A percentile compares a stretch with the other conserved stretches of the same genome.
Evolutionary conservation across 768 basidiomycete species (phyloP).

Genomic region (Leccinellum albellum): DNA sequence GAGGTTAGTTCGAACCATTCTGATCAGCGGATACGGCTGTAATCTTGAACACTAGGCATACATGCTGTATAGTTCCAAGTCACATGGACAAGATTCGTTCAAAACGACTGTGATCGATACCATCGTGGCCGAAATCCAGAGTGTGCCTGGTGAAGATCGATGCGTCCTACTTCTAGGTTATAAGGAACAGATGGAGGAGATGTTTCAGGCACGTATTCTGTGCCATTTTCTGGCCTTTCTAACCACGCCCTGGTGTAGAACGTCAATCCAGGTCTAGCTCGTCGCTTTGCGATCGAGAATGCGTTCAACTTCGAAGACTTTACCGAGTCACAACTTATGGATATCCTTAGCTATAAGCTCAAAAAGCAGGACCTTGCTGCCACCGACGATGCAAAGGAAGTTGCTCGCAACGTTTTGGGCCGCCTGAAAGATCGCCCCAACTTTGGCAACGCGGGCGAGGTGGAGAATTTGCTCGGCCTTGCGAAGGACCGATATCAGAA

Average conservation of each 20-base stretch:
- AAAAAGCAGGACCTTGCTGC: slow-evolving; percentile 54
- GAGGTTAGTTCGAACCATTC: slow-evolving; percentile 41
- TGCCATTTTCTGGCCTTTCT: background rate
- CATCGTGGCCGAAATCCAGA: slow-evolving; percentile 71
- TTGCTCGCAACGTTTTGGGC: slow-evolving; percentile 47
- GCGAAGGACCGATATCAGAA: slow-evolving; percentile 48
- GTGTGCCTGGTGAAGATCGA: slow-evolving; percentile 63
- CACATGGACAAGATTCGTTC: slow-evolving; percentile 41
- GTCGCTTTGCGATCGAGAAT: slow-evolving; percentile 66
- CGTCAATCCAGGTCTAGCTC: slow-evolving; percentile 62
- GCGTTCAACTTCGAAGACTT: slow-evolving; percentile 71
- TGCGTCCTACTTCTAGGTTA: slow-evolving; percentile 67
- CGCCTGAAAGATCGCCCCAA: slow-evolving; percentile 44
- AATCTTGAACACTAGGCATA: slow-evolving; percentile 8
- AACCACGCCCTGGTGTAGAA: slow-evolving; percentile 38
- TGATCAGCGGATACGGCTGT: background rate
- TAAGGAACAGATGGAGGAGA: slow-evolving; percentile 62
- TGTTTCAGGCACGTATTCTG: slow-evolving; percentile 55
- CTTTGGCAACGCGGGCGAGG: slow-evolving; percentile 64
- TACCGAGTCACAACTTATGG: slow-evolving; percentile 45
- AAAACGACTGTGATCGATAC: slow-evolving; percentile 73
- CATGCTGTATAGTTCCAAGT: slow-evolving; percentile 52
- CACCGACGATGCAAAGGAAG: slow-evolving; percentile 51
- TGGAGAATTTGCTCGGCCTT: slow-evolving; percentile 53
- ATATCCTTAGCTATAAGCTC: slow-evolving; percentile 55